Evolutionary conservation across 192 early-diverging fungal genomes (phyloP).

Genomic region (Rhizoclosmatium sp.): DNA sequence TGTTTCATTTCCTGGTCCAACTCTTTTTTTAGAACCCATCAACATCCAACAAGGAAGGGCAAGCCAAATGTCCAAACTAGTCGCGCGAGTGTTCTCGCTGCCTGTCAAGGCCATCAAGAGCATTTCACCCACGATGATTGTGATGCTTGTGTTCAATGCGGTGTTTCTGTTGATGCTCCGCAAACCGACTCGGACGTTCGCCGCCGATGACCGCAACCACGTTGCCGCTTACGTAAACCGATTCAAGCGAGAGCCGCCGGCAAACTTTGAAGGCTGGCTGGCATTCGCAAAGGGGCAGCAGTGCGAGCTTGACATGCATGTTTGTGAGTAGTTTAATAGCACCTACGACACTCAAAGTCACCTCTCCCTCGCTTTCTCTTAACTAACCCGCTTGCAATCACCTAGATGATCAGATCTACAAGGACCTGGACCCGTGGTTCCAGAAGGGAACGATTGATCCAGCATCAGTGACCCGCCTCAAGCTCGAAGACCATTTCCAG

Average conservation of each 20-base stretch:
- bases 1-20: too few species aligned
- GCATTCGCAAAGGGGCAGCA: neutral
- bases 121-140: too few species aligned
- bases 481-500: neutral
- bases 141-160: neutral
- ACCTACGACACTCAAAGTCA: too few species aligned
- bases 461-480: neutral
- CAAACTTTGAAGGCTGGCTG: neutral
- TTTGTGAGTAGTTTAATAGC: neutral
- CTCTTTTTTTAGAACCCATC: neutral
- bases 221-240: neutral
- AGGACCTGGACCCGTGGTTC: constrained; percentile 12
- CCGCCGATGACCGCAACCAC: neutral
- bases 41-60: neutral
- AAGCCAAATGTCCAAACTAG: neutral
- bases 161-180: neutral
- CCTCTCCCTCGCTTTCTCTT: too few species aligned
- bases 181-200: neutral
- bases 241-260: neutral
- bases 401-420: constrained; percentile 6
- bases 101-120: neutral
- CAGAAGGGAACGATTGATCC: constrained; percentile 12
- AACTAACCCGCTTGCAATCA: too few species aligned
- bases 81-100: neutral
- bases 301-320: neutral